A percentile compares a stretch with the other conserved stretches of the same genome.
phyloP scores from a whole-genome alignment of 2,329 filamentous ascomycete genomes.

The Xylogone sp. region DNA sequence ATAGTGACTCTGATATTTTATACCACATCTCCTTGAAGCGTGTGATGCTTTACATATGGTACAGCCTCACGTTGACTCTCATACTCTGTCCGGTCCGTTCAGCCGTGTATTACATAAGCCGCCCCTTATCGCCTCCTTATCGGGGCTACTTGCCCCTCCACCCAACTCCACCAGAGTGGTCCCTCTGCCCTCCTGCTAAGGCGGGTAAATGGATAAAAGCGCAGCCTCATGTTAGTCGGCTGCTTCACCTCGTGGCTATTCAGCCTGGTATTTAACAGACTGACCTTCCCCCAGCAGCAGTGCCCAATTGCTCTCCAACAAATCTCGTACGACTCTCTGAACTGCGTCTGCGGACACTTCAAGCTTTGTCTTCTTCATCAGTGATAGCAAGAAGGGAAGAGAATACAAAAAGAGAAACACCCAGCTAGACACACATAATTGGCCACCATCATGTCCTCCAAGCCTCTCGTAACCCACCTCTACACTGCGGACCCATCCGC shows the following conservation, averaged over 20 bases:
- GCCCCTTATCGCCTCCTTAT: no score
- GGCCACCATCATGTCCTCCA: conserved; percentile 1
- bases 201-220: neutral
- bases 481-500: conserved; percentile 80
- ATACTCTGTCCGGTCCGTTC: no score
- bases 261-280: neutral
- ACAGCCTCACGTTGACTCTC: no score
- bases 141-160: no score
- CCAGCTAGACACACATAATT: no score
- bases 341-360: neutral
- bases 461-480: conserved; percentile 66
- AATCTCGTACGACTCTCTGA: neutral
- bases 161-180: no score
- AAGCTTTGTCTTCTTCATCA: neutral
- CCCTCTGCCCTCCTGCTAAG: no score
- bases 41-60: no score
- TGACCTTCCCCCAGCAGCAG: neutral
- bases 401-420: no score
- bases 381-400: neutral
- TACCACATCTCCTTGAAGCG: no score
- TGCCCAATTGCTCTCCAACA: neutral
- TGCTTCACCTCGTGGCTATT: neutral
- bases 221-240: neutral
- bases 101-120: no score
- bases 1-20: no score